These are phyloP conservation scores for Lactifluus volemus DNA, from an alignment of 768 basidiomycete genomes.

Conservation along the genomic window DNA sequence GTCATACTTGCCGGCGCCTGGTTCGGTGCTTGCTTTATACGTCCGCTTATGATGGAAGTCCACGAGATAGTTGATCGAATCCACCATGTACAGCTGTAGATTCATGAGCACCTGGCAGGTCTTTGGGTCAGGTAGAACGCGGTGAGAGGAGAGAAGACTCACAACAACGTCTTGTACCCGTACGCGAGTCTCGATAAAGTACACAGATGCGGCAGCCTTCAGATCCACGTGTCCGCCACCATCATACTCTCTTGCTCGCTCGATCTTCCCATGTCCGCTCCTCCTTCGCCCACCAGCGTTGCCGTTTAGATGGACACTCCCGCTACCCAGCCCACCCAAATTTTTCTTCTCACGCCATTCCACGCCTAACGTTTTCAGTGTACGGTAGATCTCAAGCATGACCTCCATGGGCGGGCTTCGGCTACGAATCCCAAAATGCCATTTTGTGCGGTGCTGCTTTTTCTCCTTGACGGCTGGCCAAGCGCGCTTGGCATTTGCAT, in stretches of 20 bases:
- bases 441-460: constrained; percentile 75
- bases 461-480: constrained; percentile 40
- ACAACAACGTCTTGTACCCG: constrained; percentile 90
- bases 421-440: constrained; percentile 98
- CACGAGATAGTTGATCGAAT: constrained; percentile 92
- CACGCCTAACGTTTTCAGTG: constrained; percentile 84
- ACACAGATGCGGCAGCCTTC: constrained; percentile 67
- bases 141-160: constrained; percentile 24
- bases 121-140: neutral
- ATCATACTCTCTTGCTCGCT: constrained; percentile 54
- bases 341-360: constrained; percentile 94
- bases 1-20: constrained; percentile 64
- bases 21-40: constrained; percentile 64
- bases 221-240: constrained; percentile 49
- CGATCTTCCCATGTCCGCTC: constrained; percentile 38
- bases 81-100: constrained; percentile 93
- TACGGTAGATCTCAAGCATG: constrained; percentile 96
- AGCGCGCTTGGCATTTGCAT: constrained; percentile 45
- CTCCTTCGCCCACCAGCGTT: constrained; percentile 23
- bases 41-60: constrained; percentile 98
- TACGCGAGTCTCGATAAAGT: constrained; percentile 90
- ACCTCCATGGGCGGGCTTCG: constrained; percentile 97
- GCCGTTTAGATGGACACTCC: constrained; percentile 22
- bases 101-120: constrained; percentile 81
- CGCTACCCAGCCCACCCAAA: constrained; percentile 60